A percentile compares a stretch with the other conserved stretches of the same genome.
Evolutionary conservation across 352 stramenopile species (phyloP).

Genomic region (Nothophytophthora sp.): DNA sequence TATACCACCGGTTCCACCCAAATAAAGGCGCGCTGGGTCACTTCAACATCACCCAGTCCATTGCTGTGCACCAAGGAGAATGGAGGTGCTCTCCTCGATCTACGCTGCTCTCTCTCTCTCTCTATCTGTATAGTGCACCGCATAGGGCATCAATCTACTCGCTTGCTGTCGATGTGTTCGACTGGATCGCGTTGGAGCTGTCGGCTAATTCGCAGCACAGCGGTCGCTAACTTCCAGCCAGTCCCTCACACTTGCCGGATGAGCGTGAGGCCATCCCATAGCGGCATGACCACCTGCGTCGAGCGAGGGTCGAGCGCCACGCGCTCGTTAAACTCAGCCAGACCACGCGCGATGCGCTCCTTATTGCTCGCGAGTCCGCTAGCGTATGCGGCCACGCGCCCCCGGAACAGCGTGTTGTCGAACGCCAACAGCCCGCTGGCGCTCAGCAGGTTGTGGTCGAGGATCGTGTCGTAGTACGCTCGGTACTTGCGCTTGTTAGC

Average conservation of each 20-base stretch:
- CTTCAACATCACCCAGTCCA: too few relatives aligned
- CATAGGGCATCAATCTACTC: too few relatives aligned
- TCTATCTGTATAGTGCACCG: too few relatives aligned
- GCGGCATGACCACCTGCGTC: constrained; percentile 83
- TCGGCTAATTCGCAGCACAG: neutral
- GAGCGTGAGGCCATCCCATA: constrained; percentile 92
- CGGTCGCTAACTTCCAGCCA: neutral
- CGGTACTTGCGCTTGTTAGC: constrained; percentile 92
- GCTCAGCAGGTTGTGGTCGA: constrained; percentile 70
- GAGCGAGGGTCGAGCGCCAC: constrained; percentile 78
- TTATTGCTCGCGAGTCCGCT: constrained; percentile 42
- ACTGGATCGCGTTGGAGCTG: neutral
- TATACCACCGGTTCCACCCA: too few relatives aligned
- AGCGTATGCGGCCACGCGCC: constrained; percentile 79
- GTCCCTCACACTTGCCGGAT: constrained; percentile 20
- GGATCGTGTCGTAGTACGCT: constrained; percentile 85
- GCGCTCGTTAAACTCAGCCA: constrained; percentile 90
- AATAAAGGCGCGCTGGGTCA: too few relatives aligned
- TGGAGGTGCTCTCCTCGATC: too few relatives aligned
- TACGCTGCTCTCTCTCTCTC: too few relatives aligned
- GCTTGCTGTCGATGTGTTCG: too few relatives aligned
- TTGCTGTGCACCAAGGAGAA: too few relatives aligned
- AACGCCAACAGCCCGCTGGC: constrained; percentile 83
- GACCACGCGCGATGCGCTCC: constrained; percentile 54
- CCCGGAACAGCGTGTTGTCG: constrained; percentile 95